Evolutionary conservation across 2,329 filamentous ascomycete species (phyloP), one percentile per base, ranked within the genome.

Genomic region (Penicillium sp.): DNA sequence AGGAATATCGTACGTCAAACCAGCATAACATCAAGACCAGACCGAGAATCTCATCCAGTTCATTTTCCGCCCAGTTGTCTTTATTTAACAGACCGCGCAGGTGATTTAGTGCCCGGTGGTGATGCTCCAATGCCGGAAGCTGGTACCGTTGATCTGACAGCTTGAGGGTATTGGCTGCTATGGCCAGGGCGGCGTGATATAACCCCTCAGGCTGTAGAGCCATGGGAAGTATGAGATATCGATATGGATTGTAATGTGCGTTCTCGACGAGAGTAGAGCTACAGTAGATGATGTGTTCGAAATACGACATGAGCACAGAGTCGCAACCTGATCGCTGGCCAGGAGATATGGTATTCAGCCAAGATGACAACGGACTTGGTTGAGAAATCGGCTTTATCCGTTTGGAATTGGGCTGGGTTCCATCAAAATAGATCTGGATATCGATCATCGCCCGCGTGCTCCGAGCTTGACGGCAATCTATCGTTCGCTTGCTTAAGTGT

Each of bases 141-240:
- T 50, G 55, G 50, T 65, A 67, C 28, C 45, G 53, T 5, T 65
- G 37, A 6, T 65, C 55, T 1, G 61, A 63, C 25, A 69, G 51
- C 12, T 56, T 56, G 6, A 69, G 46, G 16, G 65, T 69, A 35
- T 63, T 61, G 1, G 67, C 67, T 2, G 66, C 61, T 17, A 69
- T 62, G 10, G 66, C 66, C 11, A 69, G 49, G 0, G 66, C 66
- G 4, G 63, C 64, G 50, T 69, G 64, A 31, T 67, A 69, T 14
- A 69, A 38, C 8, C 65, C 66, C n/a, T 62, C 36, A 1, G 62
- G 68, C 16, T 64, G 36, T 30, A 69, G 45, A 2, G 64, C 63
- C 65, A 69, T 69, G n/a, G 65, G 65, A 1, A 69, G 53, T 22
- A 69, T 64, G 3, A 68, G 53, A 50, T 69, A 61, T 40, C 64